A percentile compares a stretch with the other conserved stretches of the same genome.
Evolutionary conservation across 768 basidiomycete genomes (phyloP).

Genomic region (Clitopilus passeckerianus): DNA sequence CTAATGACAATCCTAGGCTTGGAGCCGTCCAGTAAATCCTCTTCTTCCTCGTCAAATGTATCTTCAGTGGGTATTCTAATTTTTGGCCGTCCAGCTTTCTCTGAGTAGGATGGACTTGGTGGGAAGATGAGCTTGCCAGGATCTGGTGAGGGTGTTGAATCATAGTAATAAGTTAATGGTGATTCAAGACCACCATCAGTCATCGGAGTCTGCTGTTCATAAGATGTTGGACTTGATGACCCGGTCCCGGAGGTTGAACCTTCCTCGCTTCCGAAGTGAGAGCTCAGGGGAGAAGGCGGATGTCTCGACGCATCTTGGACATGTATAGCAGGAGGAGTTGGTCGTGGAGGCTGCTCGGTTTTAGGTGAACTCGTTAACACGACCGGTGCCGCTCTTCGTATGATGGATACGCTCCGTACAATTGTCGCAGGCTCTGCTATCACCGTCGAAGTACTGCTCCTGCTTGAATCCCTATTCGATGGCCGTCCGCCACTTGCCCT

Average conservation of each 20-base stretch:
- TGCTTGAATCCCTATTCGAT: conserved; percentile 37
- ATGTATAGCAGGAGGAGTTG: conserved; percentile 3
- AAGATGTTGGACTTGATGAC: conserved; percentile 35
- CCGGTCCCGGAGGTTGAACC: conserved; percentile 29
- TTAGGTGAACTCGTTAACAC: conserved; percentile 1
- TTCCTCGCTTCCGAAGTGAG: conserved; percentile 41
- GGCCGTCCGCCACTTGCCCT: conserved; percentile 12
- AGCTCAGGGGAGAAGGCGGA: conserved; percentile 43
- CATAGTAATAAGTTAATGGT: conserved; percentile 31
- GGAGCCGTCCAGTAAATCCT: conserved; percentile 13
- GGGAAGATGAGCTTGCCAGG: conserved; percentile 17
- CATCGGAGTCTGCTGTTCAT: conserved; percentile 35
- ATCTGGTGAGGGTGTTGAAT: conserved; percentile 22
- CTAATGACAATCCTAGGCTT: conserved; percentile 30
- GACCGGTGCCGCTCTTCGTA: conserved; percentile 7
- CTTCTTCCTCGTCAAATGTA: conserved; percentile 11
- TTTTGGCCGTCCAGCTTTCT: conserved; percentile 13
- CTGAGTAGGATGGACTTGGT: conserved; percentile 10
- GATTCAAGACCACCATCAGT: conserved; percentile 25
- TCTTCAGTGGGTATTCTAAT: conserved; percentile 14
- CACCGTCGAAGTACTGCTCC: conserved; percentile 44
- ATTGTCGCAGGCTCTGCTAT: conserved; percentile 30
- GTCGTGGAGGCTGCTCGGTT: conserved; percentile 4
- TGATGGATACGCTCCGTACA: conserved; percentile 39
- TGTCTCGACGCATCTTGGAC: conserved; percentile 9